Conservation (phyloP, 2,329 filamentous ascomycete genomes). For the Fusarium bactridioides region DNA sequence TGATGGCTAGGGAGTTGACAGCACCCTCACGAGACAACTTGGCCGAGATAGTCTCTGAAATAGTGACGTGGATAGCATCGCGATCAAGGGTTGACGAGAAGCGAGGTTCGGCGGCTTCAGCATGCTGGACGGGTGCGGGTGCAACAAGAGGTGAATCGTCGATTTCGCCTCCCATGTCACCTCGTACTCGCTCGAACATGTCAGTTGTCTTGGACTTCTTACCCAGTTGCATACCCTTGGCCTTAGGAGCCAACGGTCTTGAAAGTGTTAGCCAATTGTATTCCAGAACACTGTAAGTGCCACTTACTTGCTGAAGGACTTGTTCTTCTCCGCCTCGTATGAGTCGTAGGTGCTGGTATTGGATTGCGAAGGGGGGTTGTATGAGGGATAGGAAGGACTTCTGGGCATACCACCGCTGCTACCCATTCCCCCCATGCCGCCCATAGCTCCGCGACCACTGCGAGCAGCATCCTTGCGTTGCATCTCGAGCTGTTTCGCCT, state of each 20-base stretch:
- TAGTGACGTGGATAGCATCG: conserved; percentile 86
- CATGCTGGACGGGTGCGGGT: conserved; percentile 58
- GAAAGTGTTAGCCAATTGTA: conserved; percentile 10
- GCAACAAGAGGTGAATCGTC: conserved; percentile 80
- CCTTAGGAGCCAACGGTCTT: conserved; percentile 74
- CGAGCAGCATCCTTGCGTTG: conserved; percentile 96
- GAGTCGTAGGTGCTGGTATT: conserved; percentile 86
- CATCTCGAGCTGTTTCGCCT: conserved; percentile 98
- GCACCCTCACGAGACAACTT: conserved; percentile 88
- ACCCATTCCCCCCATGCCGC: conserved; percentile 42
- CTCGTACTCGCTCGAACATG: conserved; percentile 95
- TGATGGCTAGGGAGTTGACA: conserved; percentile 86
- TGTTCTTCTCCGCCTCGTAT: conserved; percentile 98
- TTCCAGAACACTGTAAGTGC: neutral
- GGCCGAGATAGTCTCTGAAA: conserved; percentile 90
- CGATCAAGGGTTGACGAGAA: conserved; percentile 75
- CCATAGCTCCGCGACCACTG: conserved; percentile 59
- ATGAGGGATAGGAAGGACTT: conserved; percentile 85
- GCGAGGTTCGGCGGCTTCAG: conserved; percentile 62
- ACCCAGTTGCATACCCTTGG: conserved; percentile 98
- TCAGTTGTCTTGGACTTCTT: conserved; percentile 98
- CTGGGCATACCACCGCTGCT: conserved; percentile 64
- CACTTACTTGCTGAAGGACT: conserved; percentile 78
- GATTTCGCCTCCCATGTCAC: conserved; percentile 86
- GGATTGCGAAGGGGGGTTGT: conserved; percentile 80